A percentile compares a stretch with the other conserved stretches of the same genome.
Conservation (phyloP, 106 monocot genomes). For the Platanthera guangdongensis region DNA sequence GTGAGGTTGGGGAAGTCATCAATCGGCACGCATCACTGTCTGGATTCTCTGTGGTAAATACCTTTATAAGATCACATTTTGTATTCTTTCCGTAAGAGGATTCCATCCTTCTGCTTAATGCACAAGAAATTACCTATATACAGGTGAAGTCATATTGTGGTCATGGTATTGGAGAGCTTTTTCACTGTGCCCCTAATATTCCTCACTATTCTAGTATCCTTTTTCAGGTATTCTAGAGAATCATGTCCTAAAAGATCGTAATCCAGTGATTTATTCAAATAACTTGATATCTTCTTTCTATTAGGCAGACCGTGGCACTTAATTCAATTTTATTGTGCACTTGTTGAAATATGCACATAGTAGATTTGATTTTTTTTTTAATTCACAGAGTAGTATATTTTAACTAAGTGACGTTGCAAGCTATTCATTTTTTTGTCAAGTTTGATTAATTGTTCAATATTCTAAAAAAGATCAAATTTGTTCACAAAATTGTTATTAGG, state of each 20-base stretch:
- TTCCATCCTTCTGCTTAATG: background rate
- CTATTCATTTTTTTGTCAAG: no score
- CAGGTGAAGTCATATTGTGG: conserved; percentile 99
- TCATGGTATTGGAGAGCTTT: conserved; percentile 98
- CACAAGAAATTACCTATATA: background rate
- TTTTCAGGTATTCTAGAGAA: background rate
- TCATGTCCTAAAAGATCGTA: background rate
- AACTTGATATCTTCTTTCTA: background rate
- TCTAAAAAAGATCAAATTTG: no score
- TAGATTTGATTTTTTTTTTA: no score
- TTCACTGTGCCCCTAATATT: conserved; percentile 97
- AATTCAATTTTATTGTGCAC: background rate
- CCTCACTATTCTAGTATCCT: conserved; percentile 99
- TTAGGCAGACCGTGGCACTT: background rate
- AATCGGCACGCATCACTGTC: conserved; percentile 90
- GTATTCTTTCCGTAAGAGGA: background rate
- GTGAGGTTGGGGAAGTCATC: conserved; percentile 97
- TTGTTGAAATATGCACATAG: conserved; percentile 1
- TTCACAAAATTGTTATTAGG: no score
- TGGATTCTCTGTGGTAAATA: conserved; percentile 88
- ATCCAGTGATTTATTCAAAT: background rate
- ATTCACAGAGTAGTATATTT: no score
- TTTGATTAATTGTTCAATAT: no score
- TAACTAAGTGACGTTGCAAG: no score
- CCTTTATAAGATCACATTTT: background rate